These are phyloP conservation scores for Talaromyces funiculosus DNA, from an alignment of 2,329 filamentous ascomycete genomes.

Conservation along the genomic window DNA sequence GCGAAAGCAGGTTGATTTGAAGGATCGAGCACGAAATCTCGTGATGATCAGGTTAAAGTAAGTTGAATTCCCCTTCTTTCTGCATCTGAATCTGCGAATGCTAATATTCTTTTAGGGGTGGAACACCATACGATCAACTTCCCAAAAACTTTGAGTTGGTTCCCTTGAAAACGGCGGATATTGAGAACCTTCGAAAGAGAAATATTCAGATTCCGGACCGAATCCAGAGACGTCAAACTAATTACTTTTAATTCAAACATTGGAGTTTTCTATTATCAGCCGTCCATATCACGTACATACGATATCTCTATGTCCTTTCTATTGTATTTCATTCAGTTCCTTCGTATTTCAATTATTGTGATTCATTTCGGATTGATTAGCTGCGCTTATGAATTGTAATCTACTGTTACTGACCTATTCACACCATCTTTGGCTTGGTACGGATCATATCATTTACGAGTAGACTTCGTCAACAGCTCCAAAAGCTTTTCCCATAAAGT, in stretches of 20 bases:
- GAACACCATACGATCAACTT: conserved; percentile 24
- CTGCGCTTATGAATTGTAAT: neutral
- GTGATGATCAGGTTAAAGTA: conserved; percentile 43
- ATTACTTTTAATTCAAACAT: neutral
- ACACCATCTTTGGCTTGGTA: neutral
- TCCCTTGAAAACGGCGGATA: conserved; percentile 27
- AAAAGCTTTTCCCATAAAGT: conserved; percentile 55
- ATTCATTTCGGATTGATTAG: neutral
- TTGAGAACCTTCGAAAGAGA: conserved; percentile 8
- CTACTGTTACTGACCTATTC: neutral
- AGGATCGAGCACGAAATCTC: conserved; percentile 52
- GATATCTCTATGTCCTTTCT: neutral
- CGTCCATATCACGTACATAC: neutral
- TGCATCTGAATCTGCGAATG: neutral
- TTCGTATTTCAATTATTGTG: neutral
- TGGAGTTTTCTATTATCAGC: neutral
- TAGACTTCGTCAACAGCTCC: conserved; percentile 28
- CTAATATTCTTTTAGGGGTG: conserved; percentile 19
- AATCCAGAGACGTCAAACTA: neutral
- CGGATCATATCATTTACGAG: neutral
- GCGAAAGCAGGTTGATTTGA: conserved; percentile 50
- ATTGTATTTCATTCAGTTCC: neutral
- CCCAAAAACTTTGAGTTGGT: conserved; percentile 43
- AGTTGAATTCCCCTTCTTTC: conserved; percentile 17
- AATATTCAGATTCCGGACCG: conserved; percentile 9